These are phyloP conservation scores for Lipomyces spencermartinsiae DNA, from an alignment of 805 yeast species.

Conservation along the genomic window DNA sequence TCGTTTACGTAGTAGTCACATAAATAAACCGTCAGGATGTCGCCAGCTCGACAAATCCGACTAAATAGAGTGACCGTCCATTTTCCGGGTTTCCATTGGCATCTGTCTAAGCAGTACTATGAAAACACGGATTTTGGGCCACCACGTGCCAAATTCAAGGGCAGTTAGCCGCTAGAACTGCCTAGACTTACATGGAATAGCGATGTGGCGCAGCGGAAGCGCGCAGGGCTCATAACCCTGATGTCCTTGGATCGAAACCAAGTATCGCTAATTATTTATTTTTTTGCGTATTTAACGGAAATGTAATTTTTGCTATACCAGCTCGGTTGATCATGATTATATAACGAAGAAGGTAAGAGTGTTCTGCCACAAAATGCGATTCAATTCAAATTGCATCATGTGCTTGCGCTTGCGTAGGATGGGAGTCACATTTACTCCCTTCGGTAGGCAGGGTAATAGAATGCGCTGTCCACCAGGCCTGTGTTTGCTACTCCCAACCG, in stretches of 20 bases:
- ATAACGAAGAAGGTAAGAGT: not conserved
- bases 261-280: slow-evolving; percentile 70
- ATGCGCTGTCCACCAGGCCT: not conserved
- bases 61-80: no score
- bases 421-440: not conserved
- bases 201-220: slow-evolving; percentile 70
- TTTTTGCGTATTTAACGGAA: slow-evolving; percentile 14
- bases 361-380: not conserved
- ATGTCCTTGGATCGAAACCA: slow-evolving; percentile 92
- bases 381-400: not conserved
- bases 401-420: no score
- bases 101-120: no score
- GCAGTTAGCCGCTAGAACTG: no score
- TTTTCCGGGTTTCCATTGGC: no score
- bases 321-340: not conserved
- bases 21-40: no score
- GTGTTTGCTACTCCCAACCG: not conserved
- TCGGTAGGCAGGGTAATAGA: not conserved
- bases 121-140: no score
- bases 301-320: no score
- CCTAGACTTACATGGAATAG: no score
- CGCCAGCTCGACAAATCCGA: no score
- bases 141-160: no score
- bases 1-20: no score
- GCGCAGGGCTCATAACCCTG: slow-evolving; percentile 98